Evolutionary conservation across 2,329 filamentous ascomycete genomes (phyloP).

Genomic region (Bipolaris cookei): DNA sequence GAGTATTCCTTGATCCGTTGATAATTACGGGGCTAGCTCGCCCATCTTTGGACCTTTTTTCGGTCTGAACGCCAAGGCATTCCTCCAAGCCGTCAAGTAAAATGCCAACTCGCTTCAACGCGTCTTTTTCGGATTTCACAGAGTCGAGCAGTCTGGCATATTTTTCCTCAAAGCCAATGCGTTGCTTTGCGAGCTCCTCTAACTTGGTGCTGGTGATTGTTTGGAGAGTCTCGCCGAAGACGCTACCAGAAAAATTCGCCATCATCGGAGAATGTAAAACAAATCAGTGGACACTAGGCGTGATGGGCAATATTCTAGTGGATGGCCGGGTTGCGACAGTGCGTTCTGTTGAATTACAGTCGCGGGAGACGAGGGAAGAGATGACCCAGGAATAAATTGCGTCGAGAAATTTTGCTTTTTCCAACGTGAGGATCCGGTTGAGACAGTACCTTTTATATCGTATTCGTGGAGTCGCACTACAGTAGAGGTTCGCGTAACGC

Average conservation of each 20-base stretch:
- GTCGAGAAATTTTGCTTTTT: not conserved
- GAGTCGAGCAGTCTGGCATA: slow-evolving; percentile 25
- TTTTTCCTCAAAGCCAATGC: slow-evolving; percentile 39
- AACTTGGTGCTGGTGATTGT: slow-evolving; percentile 48
- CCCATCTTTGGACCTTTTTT: slow-evolving; percentile 14
- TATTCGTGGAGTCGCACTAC: no score
- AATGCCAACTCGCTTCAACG: slow-evolving; percentile 31
- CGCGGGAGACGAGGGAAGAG: not conserved
- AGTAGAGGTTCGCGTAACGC: no score
- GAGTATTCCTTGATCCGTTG: slow-evolving; percentile 26
- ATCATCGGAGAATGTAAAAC: slow-evolving; percentile 14
- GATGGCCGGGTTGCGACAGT: not conserved
- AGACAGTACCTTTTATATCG: no score
- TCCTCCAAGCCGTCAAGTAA: slow-evolving; percentile 41
- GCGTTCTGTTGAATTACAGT: not conserved
- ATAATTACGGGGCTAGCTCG: slow-evolving; percentile 25
- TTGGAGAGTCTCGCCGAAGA: slow-evolving; percentile 45
- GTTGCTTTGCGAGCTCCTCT: slow-evolving; percentile 47
- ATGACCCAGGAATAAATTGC: not conserved
- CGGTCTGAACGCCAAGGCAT: slow-evolving; percentile 35
- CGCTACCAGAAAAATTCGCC: slow-evolving; percentile 36
- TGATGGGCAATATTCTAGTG: not conserved
- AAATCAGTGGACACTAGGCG: not conserved
- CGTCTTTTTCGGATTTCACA: slow-evolving; percentile 24
- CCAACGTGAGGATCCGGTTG: no score